Evolutionary conservation across 257 asterid genomes (phyloP).

Genomic region (Fraxinus cuspidata): DNA sequence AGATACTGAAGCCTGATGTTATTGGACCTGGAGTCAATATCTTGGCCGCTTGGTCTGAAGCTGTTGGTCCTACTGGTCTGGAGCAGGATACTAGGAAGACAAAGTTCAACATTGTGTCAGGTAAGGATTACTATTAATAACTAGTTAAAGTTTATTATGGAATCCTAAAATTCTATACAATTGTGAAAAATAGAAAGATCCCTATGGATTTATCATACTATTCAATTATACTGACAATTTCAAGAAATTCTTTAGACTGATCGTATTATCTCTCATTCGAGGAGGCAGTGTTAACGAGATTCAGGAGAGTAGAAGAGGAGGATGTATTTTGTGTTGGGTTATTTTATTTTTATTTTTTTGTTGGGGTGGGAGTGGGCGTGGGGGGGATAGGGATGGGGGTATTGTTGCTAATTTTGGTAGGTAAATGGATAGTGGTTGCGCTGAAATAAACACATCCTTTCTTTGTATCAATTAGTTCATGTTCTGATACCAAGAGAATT

Average conservation of each 20-base stretch:
- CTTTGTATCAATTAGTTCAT: background rate
- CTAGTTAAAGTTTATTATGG: background rate
- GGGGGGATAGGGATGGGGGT: too few species aligned
- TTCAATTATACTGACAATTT: background rate
- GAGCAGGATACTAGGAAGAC: conserved; percentile 43
- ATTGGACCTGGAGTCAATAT: conserved; percentile 66
- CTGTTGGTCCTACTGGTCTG: conserved; percentile 55
- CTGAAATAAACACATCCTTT: background rate
- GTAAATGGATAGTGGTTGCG: background rate
- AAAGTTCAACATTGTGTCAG: conserved; percentile 56
- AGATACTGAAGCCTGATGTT: conserved; percentile 66
- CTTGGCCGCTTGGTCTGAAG: conserved; percentile 57
- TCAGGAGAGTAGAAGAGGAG: too few species aligned
- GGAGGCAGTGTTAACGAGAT: too few species aligned
- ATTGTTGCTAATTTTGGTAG: too few species aligned
- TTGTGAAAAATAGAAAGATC: background rate
- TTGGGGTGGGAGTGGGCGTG: too few species aligned
- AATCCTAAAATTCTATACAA: background rate
- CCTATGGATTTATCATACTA: background rate
- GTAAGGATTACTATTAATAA: conserved; percentile 20
- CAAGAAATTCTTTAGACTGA: background rate
- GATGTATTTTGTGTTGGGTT: too few species aligned
- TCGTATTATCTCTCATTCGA: too few species aligned
- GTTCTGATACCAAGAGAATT: background rate
- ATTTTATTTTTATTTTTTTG: too few species aligned